phyloP scores from a whole-genome alignment of 2,329 filamentous ascomycete genomes.

The Venturia carpophila region DNA sequence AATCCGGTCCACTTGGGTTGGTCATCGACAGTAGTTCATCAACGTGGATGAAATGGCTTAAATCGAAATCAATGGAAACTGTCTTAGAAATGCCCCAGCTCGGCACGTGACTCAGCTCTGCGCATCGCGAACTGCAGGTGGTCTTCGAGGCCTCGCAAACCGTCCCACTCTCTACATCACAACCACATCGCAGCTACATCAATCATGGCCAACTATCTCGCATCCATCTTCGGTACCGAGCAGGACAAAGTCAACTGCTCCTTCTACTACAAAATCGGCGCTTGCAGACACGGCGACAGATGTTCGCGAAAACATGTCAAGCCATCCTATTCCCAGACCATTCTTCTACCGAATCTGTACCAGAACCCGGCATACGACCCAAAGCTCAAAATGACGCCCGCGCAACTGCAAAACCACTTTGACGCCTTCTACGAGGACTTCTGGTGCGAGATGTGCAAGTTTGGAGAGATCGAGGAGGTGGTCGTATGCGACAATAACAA shows the following conservation, averaged over 20 bases:
- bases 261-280: slow-evolving; percentile 99
- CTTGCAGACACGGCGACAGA: slow-evolving; percentile 94
- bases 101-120: not conserved
- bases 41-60: not conserved
- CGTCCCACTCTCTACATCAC: not conserved
- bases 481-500: slow-evolving; percentile 99
- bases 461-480: slow-evolving; percentile 92
- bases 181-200: slow-evolving; percentile 1
- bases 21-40: not conserved
- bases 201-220: slow-evolving; percentile 91
- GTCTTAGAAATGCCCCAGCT: not conserved
- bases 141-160: not conserved
- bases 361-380: slow-evolving; percentile 97
- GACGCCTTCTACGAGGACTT: slow-evolving; percentile 99
- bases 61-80: not conserved
- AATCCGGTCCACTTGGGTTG: not conserved
- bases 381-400: slow-evolving; percentile 92
- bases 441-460: slow-evolving; percentile 99
- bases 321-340: slow-evolving; percentile 93
- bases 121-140: not conserved
- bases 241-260: slow-evolving; percentile 99
- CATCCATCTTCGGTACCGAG: slow-evolving; percentile 98
- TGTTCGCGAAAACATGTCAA: slow-evolving; percentile 99
- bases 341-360: slow-evolving; percentile 97
- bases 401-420: slow-evolving; percentile 97